Conservation (phyloP, 1,284 basidiomycete genomes). For the Polyporus tsugae region DNA sequence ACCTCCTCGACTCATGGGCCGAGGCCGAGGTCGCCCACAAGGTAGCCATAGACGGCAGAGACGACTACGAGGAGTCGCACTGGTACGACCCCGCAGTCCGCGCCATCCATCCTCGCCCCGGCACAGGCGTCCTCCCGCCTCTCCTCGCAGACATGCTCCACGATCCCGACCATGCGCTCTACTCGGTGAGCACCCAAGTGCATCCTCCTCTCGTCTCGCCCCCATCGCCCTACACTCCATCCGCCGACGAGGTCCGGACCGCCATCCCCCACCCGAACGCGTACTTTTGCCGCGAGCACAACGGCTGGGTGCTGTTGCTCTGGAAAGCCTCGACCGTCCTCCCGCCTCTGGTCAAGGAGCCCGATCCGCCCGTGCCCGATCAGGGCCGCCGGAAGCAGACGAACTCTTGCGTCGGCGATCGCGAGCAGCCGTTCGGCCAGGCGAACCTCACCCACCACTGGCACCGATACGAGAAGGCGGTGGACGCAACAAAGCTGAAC, state of each 20-base stretch:
- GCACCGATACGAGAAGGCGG: slow-evolving; percentile 72
- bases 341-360: slow-evolving; percentile 61
- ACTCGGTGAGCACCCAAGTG: slow-evolving; percentile 59
- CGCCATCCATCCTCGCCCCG: slow-evolving; percentile 58
- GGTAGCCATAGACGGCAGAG: slow-evolving; percentile 62
- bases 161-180: slow-evolving; percentile 73
- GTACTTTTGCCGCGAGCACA: slow-evolving; percentile 80
- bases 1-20: slow-evolving; percentile 24
- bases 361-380: slow-evolving; percentile 60
- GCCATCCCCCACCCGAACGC: slow-evolving; percentile 82
- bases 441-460: slow-evolving; percentile 82
- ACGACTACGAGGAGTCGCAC: slow-evolving; percentile 60
- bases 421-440: slow-evolving; percentile 52
- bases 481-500: slow-evolving; percentile 69
- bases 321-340: slow-evolving; percentile 69
- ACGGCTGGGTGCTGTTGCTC: slow-evolving; percentile 78
- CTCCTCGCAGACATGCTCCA: slow-evolving; percentile 70
- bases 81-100: slow-evolving; percentile 71
- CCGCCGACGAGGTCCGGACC: slow-evolving; percentile 65
- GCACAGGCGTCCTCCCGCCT: slow-evolving; percentile 72
- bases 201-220: slow-evolving; percentile 37
- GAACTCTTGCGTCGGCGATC: slow-evolving; percentile 59
- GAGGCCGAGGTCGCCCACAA: slow-evolving; percentile 37
- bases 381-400: slow-evolving; percentile 57
- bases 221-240: slow-evolving; percentile 46